A percentile compares a stretch with the other conserved stretches of the same genome.
Conservation (phyloP, 441 rosid genomes). For the Geranium incanum region DNA sequence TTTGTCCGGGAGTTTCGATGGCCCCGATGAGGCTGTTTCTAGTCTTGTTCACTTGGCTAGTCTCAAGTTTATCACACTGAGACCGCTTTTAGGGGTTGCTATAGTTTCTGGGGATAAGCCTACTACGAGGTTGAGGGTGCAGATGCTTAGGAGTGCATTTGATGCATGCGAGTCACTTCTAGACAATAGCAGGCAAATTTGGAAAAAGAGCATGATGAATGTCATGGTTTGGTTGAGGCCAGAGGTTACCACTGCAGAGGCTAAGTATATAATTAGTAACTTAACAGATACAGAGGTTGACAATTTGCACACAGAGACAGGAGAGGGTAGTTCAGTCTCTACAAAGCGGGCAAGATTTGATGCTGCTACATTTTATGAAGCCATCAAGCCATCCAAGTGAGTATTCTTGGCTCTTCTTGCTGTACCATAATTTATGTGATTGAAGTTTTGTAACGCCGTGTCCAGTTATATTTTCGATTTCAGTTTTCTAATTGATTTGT, state of each 20-base stretch:
- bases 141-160: constrained; percentile 62
- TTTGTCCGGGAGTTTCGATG: constrained; percentile 71
- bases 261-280: constrained; percentile 44
- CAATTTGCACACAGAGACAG: constrained; percentile 24
- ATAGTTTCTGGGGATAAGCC: constrained; percentile 31
- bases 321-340: constrained; percentile 29
- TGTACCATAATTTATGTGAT: background rate
- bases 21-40: constrained; percentile 75
- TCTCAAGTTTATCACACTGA: constrained; percentile 54
- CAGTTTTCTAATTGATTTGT: background rate
- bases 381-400: constrained; percentile 91
- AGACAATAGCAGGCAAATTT: constrained; percentile 57
- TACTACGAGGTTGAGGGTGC: constrained; percentile 68
- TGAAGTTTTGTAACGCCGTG: background rate
- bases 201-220: constrained; percentile 88
- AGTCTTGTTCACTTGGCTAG: constrained; percentile 73
- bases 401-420: constrained; percentile 19
- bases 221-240: constrained; percentile 91
- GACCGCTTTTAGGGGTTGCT: constrained; percentile 42
- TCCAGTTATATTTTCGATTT: background rate
- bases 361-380: constrained; percentile 83
- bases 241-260: constrained; percentile 78
- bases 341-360: constrained; percentile 50
- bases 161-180: constrained; percentile 68
- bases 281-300: constrained; percentile 27